Conservation (phyloP, 2,329 filamentous ascomycete species). For the Trichoderma semiorbis region DNA sequence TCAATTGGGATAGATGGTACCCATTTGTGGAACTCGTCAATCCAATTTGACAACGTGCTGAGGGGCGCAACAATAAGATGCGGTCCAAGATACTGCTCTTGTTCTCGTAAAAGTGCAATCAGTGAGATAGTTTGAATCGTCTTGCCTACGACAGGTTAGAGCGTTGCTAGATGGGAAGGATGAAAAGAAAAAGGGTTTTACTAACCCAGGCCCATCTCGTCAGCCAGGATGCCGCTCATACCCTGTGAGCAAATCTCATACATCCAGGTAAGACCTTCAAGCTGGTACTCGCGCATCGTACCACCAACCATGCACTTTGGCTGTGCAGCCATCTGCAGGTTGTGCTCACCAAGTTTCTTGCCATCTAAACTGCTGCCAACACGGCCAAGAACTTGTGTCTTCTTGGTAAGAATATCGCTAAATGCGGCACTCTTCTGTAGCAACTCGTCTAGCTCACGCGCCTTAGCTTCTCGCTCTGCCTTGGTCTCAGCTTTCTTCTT, state of each 20-base stretch:
- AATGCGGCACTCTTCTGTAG: slow-evolving; percentile 59
- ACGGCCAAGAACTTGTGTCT: slow-evolving; percentile 59
- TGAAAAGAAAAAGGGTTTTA: neutral
- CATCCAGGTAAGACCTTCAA: slow-evolving; percentile 95
- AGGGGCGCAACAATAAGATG: slow-evolving; percentile 88
- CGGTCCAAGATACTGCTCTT: slow-evolving; percentile 77
- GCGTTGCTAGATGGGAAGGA: neutral
- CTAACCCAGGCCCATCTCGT: slow-evolving; percentile 83
- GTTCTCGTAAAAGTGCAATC: slow-evolving; percentile 81
- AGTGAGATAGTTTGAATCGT: slow-evolving; percentile 88
- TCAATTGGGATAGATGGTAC: slow-evolving; percentile 83
- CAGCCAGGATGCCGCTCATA: slow-evolving; percentile 84
- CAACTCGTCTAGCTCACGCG: slow-evolving; percentile 56
- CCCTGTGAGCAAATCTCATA: slow-evolving; percentile 78
- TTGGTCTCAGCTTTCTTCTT: slow-evolving; percentile 52
- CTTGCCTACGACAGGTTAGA: slow-evolving; percentile 56
- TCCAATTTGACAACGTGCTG: slow-evolving; percentile 93
- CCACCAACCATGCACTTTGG: slow-evolving; percentile 82
- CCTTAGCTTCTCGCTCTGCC: slow-evolving; percentile 55
- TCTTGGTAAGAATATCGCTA: slow-evolving; percentile 60
- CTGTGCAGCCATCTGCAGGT: slow-evolving; percentile 78
- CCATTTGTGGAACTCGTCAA: slow-evolving; percentile 90
- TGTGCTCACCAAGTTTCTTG: slow-evolving; percentile 57
- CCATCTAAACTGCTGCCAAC: slow-evolving; percentile 60
- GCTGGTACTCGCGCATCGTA: slow-evolving; percentile 88